A percentile compares a stretch with the other conserved stretches of the same genome.
These are phyloP conservation scores for Didymella sp. DNA, from an alignment of 2,329 filamentous ascomycete genomes.

Conservation along the genomic window DNA sequence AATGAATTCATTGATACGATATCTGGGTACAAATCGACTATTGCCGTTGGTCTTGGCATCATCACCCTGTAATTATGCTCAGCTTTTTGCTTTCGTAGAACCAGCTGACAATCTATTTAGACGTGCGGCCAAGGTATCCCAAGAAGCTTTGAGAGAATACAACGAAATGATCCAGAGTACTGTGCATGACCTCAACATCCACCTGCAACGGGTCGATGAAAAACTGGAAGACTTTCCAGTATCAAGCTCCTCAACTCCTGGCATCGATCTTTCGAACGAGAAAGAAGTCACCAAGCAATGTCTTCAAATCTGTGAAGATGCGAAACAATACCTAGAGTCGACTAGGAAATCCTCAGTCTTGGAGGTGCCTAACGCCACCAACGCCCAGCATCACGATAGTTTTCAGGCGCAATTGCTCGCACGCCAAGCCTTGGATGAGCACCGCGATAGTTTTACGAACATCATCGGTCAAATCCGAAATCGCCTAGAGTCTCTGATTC, in stretches of 20 bases:
- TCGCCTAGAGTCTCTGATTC: background rate
- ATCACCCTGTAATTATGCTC: slow-evolving; percentile 18
- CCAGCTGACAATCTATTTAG: too few relatives aligned
- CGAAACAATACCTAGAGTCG: slow-evolving; percentile 10
- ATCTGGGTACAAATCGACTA: slow-evolving; percentile 19
- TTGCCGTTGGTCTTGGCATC: slow-evolving; percentile 12
- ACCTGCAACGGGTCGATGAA: slow-evolving; percentile 12
- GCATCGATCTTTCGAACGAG: too few relatives aligned
- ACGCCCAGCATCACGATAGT: too few relatives aligned
- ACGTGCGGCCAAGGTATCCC: slow-evolving; percentile 12
- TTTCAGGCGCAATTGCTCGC: slow-evolving; percentile 1
- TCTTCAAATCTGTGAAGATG: slow-evolving; percentile 18
- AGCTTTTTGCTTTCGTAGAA: too few relatives aligned
- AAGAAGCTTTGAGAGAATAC: slow-evolving; percentile 10
- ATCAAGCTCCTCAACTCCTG: too few relatives aligned
- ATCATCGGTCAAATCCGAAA: background rate
- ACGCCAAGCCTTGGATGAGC: background rate
- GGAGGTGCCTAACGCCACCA: too few relatives aligned
- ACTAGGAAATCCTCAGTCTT: background rate
- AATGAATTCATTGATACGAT: slow-evolving; percentile 21
- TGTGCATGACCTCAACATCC: slow-evolving; percentile 12
- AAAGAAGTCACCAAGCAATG: slow-evolving; percentile 14
- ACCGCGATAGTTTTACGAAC: background rate
- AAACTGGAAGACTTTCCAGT: slow-evolving; percentile 5
- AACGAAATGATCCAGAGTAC: slow-evolving; percentile 19